Evolutionary conservation across 169 alveolate genomes (phyloP).

Genomic region (Plasmodium knowlesi): DNA sequence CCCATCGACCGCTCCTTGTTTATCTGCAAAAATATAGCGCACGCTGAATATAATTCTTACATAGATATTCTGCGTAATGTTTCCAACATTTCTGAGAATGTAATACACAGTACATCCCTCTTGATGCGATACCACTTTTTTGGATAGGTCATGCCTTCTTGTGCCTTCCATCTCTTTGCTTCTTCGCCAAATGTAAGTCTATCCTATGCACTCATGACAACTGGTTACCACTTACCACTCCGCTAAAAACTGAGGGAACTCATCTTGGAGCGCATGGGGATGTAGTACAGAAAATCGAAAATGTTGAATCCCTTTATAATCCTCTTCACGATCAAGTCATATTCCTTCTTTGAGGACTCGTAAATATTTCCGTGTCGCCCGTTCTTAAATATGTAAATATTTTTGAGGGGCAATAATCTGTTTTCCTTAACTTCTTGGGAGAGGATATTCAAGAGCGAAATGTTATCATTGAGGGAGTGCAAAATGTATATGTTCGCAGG

Average conservation of each 20-base stretch:
- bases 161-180: neutral
- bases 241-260: conserved; percentile 17
- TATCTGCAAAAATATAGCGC: neutral
- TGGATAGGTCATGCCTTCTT: neutral
- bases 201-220: neutral
- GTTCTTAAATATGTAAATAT: conserved; percentile 66
- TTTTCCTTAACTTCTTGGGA: conserved; percentile 59
- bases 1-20: neutral
- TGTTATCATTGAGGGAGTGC: conserved; percentile 55
- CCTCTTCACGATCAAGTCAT: conserved; percentile 34
- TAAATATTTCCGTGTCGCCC: conserved; percentile 66
- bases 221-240: neutral
- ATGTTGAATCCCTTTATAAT: conserved; percentile 62
- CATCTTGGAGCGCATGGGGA: conserved; percentile 53
- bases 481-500: conserved; percentile 59
- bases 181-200: neutral
- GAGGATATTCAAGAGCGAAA: conserved; percentile 36
- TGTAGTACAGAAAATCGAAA: conserved; percentile 51
- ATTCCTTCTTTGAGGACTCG: conserved; percentile 40
- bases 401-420: conserved; percentile 23
- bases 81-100: neutral
- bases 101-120: neutral
- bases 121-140: neutral
- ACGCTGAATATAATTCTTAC: neutral
- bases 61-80: neutral